A percentile compares a stretch with the other conserved stretches of the same genome.
phyloP scores from a whole-genome alignment of 805 yeast genomes.

The Candida anglica region DNA sequence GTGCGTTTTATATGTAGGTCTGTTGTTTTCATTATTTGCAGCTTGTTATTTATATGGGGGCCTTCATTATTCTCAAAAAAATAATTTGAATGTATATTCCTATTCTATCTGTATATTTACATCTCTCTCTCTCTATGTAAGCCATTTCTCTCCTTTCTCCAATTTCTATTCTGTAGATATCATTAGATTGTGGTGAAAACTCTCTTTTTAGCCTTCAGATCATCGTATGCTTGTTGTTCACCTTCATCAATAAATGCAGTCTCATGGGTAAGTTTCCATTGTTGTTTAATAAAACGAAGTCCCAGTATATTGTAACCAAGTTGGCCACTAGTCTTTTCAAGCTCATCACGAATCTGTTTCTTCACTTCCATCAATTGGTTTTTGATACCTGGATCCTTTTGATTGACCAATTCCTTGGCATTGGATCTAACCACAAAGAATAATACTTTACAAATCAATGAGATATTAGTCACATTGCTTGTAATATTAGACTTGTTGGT shows the following conservation, averaged over 20 bases:
- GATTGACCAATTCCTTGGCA: constrained; percentile 72
- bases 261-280: constrained; percentile 77
- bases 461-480: constrained; percentile 47
- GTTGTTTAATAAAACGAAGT: constrained; percentile 63
- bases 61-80: no score
- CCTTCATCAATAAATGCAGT: constrained; percentile 68
- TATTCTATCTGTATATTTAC: no score
- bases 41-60: no score
- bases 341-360: constrained; percentile 52
- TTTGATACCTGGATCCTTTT: constrained; percentile 61
- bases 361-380: constrained; percentile 63
- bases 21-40: no score
- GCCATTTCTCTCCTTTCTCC: no score
- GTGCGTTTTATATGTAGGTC: no score
- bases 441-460: constrained; percentile 68
- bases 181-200: constrained; percentile 53
- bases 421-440: constrained; percentile 72
- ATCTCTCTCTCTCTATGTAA: no score
- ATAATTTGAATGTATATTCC: no score
- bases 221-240: constrained; percentile 51
- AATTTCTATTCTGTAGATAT: no score
- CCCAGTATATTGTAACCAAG: constrained; percentile 88
- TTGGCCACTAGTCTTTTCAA: constrained; percentile 49
- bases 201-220: constrained; percentile 64
- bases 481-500: constrained; percentile 41